Evolutionary conservation across 75 land plant genomes (phyloP), one percentile per base, ranked within the genome.

Genomic region (Pinus albicaulis): DNA sequence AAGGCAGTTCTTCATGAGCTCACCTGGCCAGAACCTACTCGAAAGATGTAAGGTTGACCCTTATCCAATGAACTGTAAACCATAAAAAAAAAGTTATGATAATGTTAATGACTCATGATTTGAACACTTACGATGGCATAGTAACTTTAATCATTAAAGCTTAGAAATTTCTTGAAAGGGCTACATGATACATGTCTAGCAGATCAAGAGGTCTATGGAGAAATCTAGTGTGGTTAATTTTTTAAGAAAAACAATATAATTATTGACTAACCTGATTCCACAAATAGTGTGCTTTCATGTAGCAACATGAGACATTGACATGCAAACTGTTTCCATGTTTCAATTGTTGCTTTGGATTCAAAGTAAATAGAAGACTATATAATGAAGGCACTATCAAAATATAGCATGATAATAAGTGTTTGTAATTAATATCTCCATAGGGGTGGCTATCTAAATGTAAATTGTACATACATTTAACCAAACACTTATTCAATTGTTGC

Each of bases 1-100:
- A 57, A 4, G 31, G 57, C 24, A 55, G 60, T 19, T 52, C 31
- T 44, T 57, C 73, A 10, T 38, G 25, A 28, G 52, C 71, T 66
- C 80, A 96, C 99, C 88, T 92, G 94, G 59, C 84, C 95, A 75
- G 99, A 80, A 59, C 99, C 99, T 63, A 96, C 98, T 23, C 99
- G 98, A 74, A 94, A 94, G 10, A 96, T 83, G 69, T 96, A 96
- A 14, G 84, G 89, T 56, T 56, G 80, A 19, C 95, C 93, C 73
- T 96, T 96, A 73, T 94, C 98, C 82, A 96, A 78, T 22, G 99
- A 96, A 79, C 99, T 96, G 85, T 34, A 55, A 52, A 17, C 38
- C 15, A 31, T 31, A 31, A 31, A 41, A 55, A 70, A 81, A 16
- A 58, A 5, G 31, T 48, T 26, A 48, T 53, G 25, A 73, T 24